Base-by-base conservation (phyloP, 2,329 filamentous ascomycete species). In the Paecilomyces formosus region DNA sequence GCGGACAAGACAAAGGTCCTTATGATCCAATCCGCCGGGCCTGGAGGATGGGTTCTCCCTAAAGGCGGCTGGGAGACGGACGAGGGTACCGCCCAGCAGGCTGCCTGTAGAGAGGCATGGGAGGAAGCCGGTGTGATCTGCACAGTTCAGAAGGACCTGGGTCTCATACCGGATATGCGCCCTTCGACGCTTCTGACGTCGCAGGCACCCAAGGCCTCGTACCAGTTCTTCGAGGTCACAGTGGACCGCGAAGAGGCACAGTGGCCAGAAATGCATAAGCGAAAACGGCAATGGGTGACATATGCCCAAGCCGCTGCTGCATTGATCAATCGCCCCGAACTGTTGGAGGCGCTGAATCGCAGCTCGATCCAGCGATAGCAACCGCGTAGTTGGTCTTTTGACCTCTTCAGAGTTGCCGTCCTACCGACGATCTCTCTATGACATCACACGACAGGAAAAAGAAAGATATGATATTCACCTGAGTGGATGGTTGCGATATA, bases 51-150 rank as follows among this genome's bases (percentile, higher is more conserved):
- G 94, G 94, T 99, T 51, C 82, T 99, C 60, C 94, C 94, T 61
- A 99, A 99, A 75, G 94, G 94, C 71, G 94, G 94, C 61, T 99
- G 94, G 92, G 94, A 99, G 76, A 88, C 86, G 33, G 94, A 99
- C 75, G 94, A 99, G 78, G 85, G 87, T 62, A 94, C 90, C 63
- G 85, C 88, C 62, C 85, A 93, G 72, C 90, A 94, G 58, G 94
- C 94, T 58, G 85, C 85, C 76, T 88, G 81, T 81, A 82, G 94
- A 65, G 94, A 99, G 76, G 94, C 94, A 61, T 97, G 94, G 94
- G 94, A 97, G 79, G 94, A 97, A 78, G 94, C 92, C 50, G 94
- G 94, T 68, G 95, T 97, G 69, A 82, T 89, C 68, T 89, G 93
- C 75, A 88, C 85, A 60, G 87, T 97, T 74, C 87, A 88, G 67